These are phyloP conservation scores for Lactarius vividus DNA, from an alignment of 768 basidiomycete genomes.

Conservation along the genomic window DNA sequence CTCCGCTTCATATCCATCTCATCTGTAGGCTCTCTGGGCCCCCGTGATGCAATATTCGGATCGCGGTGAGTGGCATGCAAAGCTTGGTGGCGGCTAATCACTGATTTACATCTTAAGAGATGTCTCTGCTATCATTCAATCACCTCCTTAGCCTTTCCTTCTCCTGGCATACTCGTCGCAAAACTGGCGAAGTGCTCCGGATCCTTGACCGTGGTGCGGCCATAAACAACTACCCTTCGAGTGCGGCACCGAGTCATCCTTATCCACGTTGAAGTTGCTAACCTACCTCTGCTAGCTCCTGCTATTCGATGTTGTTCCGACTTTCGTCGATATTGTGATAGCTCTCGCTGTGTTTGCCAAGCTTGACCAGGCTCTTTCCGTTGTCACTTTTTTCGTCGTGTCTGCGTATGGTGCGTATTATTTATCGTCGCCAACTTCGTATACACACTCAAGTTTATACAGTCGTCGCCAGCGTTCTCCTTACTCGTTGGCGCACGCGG, in stretches of 20 bases:
- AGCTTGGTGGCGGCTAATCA: conserved; percentile 1
- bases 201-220: conserved; percentile 83
- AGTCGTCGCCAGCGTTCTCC: conserved; percentile 50
- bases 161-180: conserved; percentile 76
- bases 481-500: conserved; percentile 72
- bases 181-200: conserved; percentile 81
- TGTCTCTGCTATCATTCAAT: conserved; percentile 83
- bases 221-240: conserved; percentile 79
- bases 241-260: conserved; percentile 33
- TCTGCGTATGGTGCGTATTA: conserved; percentile 57
- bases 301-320: conserved; percentile 81
- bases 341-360: conserved; percentile 65
- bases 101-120: conserved; percentile 47
- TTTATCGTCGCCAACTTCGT: background rate
- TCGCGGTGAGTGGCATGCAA: conserved; percentile 43
- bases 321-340: conserved; percentile 73
- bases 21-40: conserved; percentile 64
- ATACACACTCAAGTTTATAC: conserved; percentile 18
- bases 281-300: conserved; percentile 49
- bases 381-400: conserved; percentile 72
- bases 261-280: conserved; percentile 1
- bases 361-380: conserved; percentile 65
- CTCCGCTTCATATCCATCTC: background rate
- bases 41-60: conserved; percentile 91
- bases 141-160: conserved; percentile 86